phyloP scores from a whole-genome alignment of 176 grass and related monocot species.

The Echinochloa phyllopogon region DNA sequence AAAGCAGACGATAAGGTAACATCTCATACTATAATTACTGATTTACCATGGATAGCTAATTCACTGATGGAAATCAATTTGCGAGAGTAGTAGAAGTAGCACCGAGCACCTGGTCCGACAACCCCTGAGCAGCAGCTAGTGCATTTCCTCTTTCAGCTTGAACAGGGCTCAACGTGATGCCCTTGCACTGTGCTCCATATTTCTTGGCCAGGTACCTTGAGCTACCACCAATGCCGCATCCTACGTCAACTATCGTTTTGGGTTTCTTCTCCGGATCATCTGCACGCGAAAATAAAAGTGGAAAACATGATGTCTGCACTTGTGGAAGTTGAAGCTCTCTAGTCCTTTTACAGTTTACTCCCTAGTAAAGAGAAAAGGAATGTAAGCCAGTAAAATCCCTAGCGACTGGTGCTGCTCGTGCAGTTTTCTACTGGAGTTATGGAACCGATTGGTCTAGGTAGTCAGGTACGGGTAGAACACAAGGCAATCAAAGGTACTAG shows the following conservation, averaged over 20 bases:
- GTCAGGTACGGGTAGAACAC: no score
- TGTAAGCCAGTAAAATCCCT: background rate
- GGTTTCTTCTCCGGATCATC: constrained; percentile 68
- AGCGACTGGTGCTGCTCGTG: background rate
- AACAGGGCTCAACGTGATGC: constrained; percentile 91
- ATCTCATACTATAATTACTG: background rate
- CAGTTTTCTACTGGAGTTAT: background rate
- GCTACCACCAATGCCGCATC: constrained; percentile 92
- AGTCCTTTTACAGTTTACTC: no score
- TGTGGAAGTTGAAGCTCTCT: background rate
- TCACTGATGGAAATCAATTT: background rate
- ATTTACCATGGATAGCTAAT: background rate
- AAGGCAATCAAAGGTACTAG: no score
- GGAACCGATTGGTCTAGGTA: no score
- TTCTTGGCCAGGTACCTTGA: constrained; percentile 92
- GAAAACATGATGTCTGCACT: background rate
- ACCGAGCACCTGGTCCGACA: constrained; percentile 69
- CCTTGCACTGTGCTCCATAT: constrained; percentile 71
- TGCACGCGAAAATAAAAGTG: constrained; percentile 16
- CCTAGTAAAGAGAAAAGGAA: no score
- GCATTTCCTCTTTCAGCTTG: constrained; percentile 82
- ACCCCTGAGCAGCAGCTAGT: constrained; percentile 58
- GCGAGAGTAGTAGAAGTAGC: background rate
- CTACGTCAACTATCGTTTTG: constrained; percentile 80
- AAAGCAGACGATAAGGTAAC: constrained; percentile 7